Evolutionary conservation across 345 rosid genomes (phyloP), one percentile per base, ranked within the genome.

Genomic region (Populus davidiana): DNA sequence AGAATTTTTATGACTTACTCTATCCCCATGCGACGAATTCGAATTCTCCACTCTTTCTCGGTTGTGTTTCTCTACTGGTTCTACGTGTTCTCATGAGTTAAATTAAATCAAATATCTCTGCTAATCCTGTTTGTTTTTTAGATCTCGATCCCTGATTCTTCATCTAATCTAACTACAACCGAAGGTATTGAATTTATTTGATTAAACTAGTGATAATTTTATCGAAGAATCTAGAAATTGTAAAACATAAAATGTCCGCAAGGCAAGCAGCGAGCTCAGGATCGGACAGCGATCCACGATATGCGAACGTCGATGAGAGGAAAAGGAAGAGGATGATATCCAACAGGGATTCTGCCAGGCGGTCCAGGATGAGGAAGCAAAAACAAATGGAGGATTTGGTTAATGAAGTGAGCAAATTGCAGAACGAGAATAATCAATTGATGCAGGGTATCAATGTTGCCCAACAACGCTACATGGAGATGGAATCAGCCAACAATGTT

Each of bases 51-150:
- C 80, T 96, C 99, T 6, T 91, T 93, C 80, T 95, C 99, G 16
- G 97, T 95, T 80, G 97, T 91, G 12, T 95, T 91, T 70, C 93
- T 95, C 16, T 95, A 93, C 90, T 92, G 96, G 88, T 90, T 94
- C 41, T 93, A 93, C 86, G 99, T 89, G 44, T 90, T 95, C 83
- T 93, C 97, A 79, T 85, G 83, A 87, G 83, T 17, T 76, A 62
- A 67, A 38, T 38, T 1, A 38, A 38, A 38, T 6, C 39, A 38
- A 7, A 61, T 68, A 6, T 75, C 62, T 52, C 35, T 31, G 49
- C 63, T 39, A 6, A 62, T 21, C 39, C 23, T 1, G 2, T 54
- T 52, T 35, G 13, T 38, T 47, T 23, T 39, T 21, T 73, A 11
- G 61, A 54, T 54, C 52, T n/a, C 4, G 43, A 73, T 62, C 71